Base-by-base conservation (phyloP, 768 basidiomycete species). In the Phylloporus sp. region DNA sequence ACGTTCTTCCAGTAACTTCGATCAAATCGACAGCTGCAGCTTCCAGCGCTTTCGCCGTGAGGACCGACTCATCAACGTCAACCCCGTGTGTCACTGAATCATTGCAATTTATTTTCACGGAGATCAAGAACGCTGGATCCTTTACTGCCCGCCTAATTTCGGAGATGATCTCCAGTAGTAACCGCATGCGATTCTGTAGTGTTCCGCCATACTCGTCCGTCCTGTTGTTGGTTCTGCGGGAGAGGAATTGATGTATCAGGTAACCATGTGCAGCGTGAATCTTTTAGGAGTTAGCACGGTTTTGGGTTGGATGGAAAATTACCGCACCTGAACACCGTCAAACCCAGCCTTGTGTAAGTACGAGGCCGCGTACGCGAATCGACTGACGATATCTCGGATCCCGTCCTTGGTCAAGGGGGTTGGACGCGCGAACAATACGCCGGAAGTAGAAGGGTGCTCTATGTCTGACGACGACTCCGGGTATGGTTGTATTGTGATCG, bases 261-360 rank as follows among this genome's bases (percentile, higher is more conserved):
- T 70, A 75, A 1, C 76, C 74, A 49, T 78, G 76, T 46, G 73
- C 74, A 49, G 67, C 68, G 50, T 75, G 77, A 40, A 80, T 60
- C 72, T 77, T 15, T 1, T 12, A 20, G 15, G n/a, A 10, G 36
- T 55, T 1, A 54, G 36, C 4, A 0, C 13, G 12, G 7, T 7
- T 35, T 4, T 12, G 4, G 18, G 32, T 9, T 24, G 22, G 23
- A 15, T 11, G 6, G n/a, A 12, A 18, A 24, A 34, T 42, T 13
- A 10, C 3, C 26, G 54, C 38, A 76, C 68, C 67, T 84, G 80
- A 5, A 80, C 71, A 13, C 85, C 88, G 53, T 89, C 86, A 55
- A 88, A 88, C 0, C 83, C 86, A 24, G 86, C 85, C 20, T 60
- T 57, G 41, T 72, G 59, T 10, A 84, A 71, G 11, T 81, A 81